Percentiles rank a stretch among this genome's conserved stretches.
These are phyloP conservation scores for Colletotrichum truncatum DNA, from an alignment of 2,329 filamentous ascomycete genomes.

Conservation along the genomic window DNA sequence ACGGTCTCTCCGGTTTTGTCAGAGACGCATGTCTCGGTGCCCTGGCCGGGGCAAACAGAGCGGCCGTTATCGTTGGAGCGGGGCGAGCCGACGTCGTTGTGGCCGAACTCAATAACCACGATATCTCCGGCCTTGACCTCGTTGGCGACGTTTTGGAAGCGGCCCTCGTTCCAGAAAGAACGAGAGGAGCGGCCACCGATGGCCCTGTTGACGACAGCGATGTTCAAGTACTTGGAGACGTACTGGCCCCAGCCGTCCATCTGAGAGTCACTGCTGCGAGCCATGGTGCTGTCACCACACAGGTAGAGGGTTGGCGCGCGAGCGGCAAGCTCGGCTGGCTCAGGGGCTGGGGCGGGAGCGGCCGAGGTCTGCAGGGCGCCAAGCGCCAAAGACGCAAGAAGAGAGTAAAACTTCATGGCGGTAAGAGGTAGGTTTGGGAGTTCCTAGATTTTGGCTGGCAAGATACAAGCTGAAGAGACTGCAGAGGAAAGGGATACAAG, in stretches of 20 bases:
- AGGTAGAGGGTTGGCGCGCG: conserved; percentile 56
- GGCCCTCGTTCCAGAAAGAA: conserved; percentile 72
- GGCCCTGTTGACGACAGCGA: conserved; percentile 67
- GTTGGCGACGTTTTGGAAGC: conserved; percentile 67
- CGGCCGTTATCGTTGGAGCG: conserved; percentile 67
- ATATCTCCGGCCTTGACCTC: conserved; percentile 66
- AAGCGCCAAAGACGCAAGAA: conserved; percentile 25
- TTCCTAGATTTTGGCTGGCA: neutral
- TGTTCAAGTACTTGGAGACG: conserved; percentile 57
- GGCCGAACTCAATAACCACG: conserved; percentile 77
- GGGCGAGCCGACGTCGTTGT: conserved; percentile 74
- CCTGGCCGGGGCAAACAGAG: conserved; percentile 65
- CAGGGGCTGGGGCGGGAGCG: conserved; percentile 21
- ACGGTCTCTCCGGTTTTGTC: conserved; percentile 61
- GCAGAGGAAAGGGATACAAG: neutral
- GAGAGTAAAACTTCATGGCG: conserved; percentile 22
- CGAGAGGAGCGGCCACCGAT: conserved; percentile 73
- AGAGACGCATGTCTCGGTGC: conserved; percentile 62
- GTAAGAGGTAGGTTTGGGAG: too few relatives aligned
- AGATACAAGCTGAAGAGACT: neutral
- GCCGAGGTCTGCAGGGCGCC: conserved; percentile 31
- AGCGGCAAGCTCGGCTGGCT: conserved; percentile 17
- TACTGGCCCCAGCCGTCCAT: conserved; percentile 71
- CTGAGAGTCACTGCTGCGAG: conserved; percentile 50
- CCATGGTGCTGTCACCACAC: conserved; percentile 73